Evolutionary conservation across 139 green algal genomes (phyloP).

Genomic region (Chlorella vulgaris): DNA sequence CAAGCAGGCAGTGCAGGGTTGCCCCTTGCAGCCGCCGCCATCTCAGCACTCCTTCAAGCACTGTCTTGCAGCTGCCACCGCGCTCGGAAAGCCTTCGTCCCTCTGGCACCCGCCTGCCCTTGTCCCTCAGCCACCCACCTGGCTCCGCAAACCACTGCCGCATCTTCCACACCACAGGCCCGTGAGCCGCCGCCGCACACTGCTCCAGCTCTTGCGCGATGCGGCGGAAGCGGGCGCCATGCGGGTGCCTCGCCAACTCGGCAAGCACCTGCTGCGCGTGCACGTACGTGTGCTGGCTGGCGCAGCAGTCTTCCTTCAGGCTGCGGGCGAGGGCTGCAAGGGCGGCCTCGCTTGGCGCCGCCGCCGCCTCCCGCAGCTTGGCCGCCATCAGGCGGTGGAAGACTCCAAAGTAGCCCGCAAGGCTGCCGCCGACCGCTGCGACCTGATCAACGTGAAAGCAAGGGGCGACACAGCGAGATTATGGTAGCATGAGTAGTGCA

Average conservation of each 20-base stretch:
- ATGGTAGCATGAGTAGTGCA: no score
- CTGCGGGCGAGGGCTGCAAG: conserved; percentile 3
- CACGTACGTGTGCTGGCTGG: conserved; percentile 73
- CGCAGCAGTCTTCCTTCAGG: conserved; percentile 43
- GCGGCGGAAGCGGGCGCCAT: conserved; percentile 54
- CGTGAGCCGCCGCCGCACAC: conserved; percentile 40
- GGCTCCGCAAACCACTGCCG: conserved; percentile 35
- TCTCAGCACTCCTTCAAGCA: no score
- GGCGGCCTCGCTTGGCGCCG: background rate
- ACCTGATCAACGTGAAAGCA: conserved; percentile 44
- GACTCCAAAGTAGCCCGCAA: conserved; percentile 79
- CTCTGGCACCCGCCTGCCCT: no score
- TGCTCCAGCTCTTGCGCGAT: conserved; percentile 61
- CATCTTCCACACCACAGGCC: conserved; percentile 50
- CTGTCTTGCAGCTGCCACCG: no score
- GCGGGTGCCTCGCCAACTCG: conserved; percentile 23
- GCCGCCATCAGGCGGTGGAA: conserved; percentile 70
- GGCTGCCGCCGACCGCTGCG: conserved; percentile 56
- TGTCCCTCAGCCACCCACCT: conserved; percentile 1
- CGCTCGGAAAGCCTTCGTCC: no score
- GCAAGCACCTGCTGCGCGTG: conserved; percentile 67
- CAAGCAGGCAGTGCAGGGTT: background rate
- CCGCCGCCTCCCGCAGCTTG: background rate
- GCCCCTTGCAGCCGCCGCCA: no score
- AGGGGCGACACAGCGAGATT: background rate